Base-by-base conservation (phyloP, 1,284 basidiomycete species). In the Ganoderma multipileum region DNA sequence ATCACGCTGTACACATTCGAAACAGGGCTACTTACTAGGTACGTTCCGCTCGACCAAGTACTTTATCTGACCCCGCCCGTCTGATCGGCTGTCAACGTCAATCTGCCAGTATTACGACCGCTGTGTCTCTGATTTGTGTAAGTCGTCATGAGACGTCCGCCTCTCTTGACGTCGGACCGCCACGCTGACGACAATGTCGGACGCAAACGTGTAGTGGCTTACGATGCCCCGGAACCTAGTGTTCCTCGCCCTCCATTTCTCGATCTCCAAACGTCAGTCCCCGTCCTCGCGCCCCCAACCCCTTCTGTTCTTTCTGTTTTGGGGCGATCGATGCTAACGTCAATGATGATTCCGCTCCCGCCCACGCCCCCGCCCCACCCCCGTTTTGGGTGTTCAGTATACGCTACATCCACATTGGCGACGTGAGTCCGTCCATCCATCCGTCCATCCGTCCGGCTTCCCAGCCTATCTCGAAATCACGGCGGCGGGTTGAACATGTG, bases 1-100 rank as follows among this genome's bases (percentile, higher is more conserved):
- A 79, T 88, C 59, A 84, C 85, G 18, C 72, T 87, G 18, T 88
- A 88, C 70, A 84, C 86, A 0, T 80, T 88, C 47, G 85, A 88
- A 74, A 86, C 82, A 20, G 87, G 87, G 44, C 75, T 82, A 55
- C 74, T 87, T 61, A 87, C 86, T 33, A 83, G 84, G 87, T 87
- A 65, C 11, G 72, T 66, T 50, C 47, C 47, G 23, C 23, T n/a
- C 26, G 36, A 28, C n/a, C n/a, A 8, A 2, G 38, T 52, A 6
- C 47, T 44, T 44, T n/a, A 28, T 55, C 36, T 14, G 7, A 6
- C 20, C 36, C 8, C 12, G 16, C 14, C 69, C 67, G 61, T 9
- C 38, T 71, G 61, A 72, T 65, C 63, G 58, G 64, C 44, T 42
- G 20, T 50, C 47, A 39, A 57, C 38, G 20, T 50, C 47, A 39